Evolutionary conservation across 148 eudicot genomes (phyloP), one percentile per base, ranked within the genome.

Genomic region (Vaccinium corymbosum): DNA sequence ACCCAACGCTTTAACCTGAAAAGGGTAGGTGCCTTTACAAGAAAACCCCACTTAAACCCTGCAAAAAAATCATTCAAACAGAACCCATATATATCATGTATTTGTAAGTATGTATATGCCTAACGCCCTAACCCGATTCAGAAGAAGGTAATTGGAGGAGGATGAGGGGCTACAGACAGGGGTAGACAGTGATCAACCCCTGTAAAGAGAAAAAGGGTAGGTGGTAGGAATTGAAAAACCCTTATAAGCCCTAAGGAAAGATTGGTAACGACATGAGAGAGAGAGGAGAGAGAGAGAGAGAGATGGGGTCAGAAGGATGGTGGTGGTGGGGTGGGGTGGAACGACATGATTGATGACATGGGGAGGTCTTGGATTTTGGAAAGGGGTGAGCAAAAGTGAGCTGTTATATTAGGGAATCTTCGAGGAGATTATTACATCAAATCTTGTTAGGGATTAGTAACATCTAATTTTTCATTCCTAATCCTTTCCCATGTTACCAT

Each of bases 331-430:
- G 53, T 68, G 42, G 17, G 73, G 38, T 51, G 61, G 51, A 49
- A 25, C n/a, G 27, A 19, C 38, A 79, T 79, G 81, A 79, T 53
- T 32, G 53, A 25, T 72, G 76, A 72, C 79, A 74, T 74, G 22
- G 79, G 19, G 52, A 62, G 48, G 38, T n/a, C 80, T 51, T 22
- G 14, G 68, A 55, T 46, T 46, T 49, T 17, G 25, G 49, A 56
- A 56, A 32, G 11, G 32, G 68, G 9, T 29, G 66, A n/a, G 50
- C 68, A 19, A 13, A 32, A 8, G 82, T 80, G 82, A 80, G 82
- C 71, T 80, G 59, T 29, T 19, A 14, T 8, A 68, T 14, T 62
- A 27, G 19, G 25, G 72, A 61, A 61, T 80, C 82, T 80, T 59
- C 52, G 72, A 59, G 71, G 42, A 17, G 42, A 22, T n/a, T 49